These are phyloP conservation scores for Pythium coloratum DNA, from an alignment of 352 stramenopile species.

Conservation along the genomic window DNA sequence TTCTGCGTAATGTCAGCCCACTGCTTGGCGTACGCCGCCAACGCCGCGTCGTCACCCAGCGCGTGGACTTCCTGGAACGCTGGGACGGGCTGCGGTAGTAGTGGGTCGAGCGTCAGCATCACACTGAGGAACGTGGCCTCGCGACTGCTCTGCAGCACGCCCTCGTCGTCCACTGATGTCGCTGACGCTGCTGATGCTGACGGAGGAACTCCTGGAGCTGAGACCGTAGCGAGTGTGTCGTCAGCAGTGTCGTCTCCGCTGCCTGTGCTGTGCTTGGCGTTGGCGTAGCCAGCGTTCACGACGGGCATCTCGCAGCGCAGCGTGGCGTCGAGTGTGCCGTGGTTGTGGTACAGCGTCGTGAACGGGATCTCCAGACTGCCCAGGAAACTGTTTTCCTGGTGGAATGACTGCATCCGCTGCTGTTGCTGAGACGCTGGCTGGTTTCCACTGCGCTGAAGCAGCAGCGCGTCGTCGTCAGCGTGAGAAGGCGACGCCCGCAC, in stretches of 20 bases:
- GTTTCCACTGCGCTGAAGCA: slow-evolving; percentile 16
- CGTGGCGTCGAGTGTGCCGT: slow-evolving; percentile 74
- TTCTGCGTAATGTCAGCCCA: slow-evolving; percentile 30
- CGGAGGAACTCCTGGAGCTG: neutral
- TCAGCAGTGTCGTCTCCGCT: slow-evolving; percentile 12
- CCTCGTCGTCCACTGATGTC: slow-evolving; percentile 31
- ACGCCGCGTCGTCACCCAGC: slow-evolving; percentile 6
- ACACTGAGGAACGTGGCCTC: slow-evolving; percentile 83
- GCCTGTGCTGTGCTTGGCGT: slow-evolving; percentile 26
- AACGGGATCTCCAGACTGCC: slow-evolving; percentile 87
- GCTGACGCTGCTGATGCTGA: neutral
- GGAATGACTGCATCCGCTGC: slow-evolving; percentile 44
- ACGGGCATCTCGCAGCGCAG: slow-evolving; percentile 81
- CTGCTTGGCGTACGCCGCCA: slow-evolving; percentile 40
- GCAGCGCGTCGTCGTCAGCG: slow-evolving; percentile 36
- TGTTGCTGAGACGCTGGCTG: slow-evolving; percentile 22
- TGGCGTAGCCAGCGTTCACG: slow-evolving; percentile 85
- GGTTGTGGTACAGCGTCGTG: slow-evolving; percentile 77
- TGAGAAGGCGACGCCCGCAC: slow-evolving; percentile 29
- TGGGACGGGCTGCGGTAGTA: slow-evolving; percentile 54
- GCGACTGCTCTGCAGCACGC: slow-evolving; percentile 41
- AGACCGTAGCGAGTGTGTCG: slow-evolving; percentile 7
- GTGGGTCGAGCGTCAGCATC: slow-evolving; percentile 86
- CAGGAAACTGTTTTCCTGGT: slow-evolving; percentile 83
- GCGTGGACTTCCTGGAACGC: slow-evolving; percentile 21